Evolutionary conservation across 495 filamentous ascomycete species (phyloP), one percentile per base, ranked within the genome.

Genomic region (Neurospora sp.): DNA sequence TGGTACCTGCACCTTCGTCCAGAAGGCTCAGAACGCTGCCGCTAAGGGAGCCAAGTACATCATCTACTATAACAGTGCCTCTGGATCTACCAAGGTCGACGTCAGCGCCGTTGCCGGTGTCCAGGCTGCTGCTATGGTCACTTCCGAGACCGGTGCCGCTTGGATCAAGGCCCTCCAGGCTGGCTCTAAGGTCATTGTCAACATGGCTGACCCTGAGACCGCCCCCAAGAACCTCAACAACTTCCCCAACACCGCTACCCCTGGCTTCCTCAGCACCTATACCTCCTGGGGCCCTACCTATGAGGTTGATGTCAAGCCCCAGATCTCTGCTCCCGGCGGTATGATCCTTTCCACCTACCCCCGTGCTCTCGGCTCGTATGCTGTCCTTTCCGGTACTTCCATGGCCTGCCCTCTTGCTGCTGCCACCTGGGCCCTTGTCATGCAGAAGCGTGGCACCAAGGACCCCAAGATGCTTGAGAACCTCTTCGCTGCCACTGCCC

Each of bases 351-450:
- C 88, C 37, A 89, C 88, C 4, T 89, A 82, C 71, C 88, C 87
- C 12, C 76, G 85, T 0, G 80, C 82, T 14, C 75, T 83, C 18
- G 88, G 88, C 39, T 79, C 83, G 3, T 88, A 89, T 71, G 86
- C 82, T 22, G 81, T 89, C 22, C 80, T 88, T 5, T 86, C 83
- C 20, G 88, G 88, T 42, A 90, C 88, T 1, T 89, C 88, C 35
- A 90, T 90, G 88, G 83, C 88, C 22, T 87, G 87, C 76, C 88
- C 88, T 4, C 79, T 87, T 44, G 83, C 85, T 8, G 88, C 88
- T 8, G 87, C 83, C 39, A 80, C 86, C 72, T 85, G 85, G 71
- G 88, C 88, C 8, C 83, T 90, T 27, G 75, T 89, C 70, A 85
- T 82, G 27, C 80, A 84, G 27, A 82, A 81, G 39, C 84, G 86